Base-by-base conservation (phyloP, 139 green algal genomes). In the Chlamydomonas asymmetrica region DNA sequence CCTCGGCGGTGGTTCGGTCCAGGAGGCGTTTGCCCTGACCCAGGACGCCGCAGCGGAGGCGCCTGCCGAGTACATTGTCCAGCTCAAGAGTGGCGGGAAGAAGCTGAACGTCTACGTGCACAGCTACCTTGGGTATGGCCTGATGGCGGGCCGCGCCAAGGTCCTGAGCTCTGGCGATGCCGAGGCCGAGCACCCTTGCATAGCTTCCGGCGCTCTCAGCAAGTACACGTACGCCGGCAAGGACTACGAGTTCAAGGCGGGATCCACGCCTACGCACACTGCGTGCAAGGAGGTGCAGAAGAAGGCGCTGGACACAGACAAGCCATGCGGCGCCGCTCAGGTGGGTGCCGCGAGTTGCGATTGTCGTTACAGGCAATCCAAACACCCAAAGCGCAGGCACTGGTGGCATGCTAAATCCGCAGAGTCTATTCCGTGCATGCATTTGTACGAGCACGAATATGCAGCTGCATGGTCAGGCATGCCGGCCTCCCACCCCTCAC, bases 51-150 rank as follows among this genome's bases (percentile, higher is more conserved):
- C 84, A 0, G 45, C 45, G 45, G 45, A 10, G 45, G 45, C 45
- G 45, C 45, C 13, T 13, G 56, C 88, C 9, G 82, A 86, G 0
- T 98, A 96, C 78, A 65, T 96, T 2, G 87, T 75, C 2, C 75
- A 81, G 43, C 82, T 98, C 10, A 78, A 66, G 4, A 52, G 45
- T 16, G 88, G 77, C 13, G 91, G 92, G 4, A 61, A 73, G 29
- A 79, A 49, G 0, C 97, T 97, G 89, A 84, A 89, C 45, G 94
- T 99, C 3, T 99, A 99, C 76, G 94, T 98, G 29, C 89, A 98
- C 81, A 95, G 88, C 73, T 98, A 99, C 79, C 83, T 99, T 43
- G 95, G 95, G 13, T 99, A 93, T 81, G 96, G 96, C 20, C 84
- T 99, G 41, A 99, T 99, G 96, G 96, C 96, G 4, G 96, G 83